Percentiles rank a stretch among this genome's conserved stretches.
Conservation (phyloP, 1,284 basidiomycete species). For the Ceratobasidium sp. region DNA sequence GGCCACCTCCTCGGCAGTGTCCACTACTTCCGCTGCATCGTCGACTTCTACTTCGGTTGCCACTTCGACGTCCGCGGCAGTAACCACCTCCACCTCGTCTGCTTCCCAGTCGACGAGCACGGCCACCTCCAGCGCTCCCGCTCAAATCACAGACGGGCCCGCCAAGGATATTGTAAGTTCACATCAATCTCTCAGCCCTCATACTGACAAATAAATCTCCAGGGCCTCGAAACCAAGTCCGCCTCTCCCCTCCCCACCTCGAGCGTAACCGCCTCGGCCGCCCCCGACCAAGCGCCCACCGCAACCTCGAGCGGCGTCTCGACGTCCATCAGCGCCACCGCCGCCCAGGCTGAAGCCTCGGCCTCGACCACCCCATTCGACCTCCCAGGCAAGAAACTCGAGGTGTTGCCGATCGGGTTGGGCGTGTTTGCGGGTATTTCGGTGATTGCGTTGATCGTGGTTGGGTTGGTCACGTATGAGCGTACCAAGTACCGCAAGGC, state of each 20-base stretch:
- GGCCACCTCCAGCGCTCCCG: too few species aligned
- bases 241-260: conserved; percentile 36
- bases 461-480: conserved; percentile 81
- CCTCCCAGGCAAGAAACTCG: conserved; percentile 72
- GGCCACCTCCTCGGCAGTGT: conserved; percentile 1
- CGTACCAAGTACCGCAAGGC: conserved; percentile 81
- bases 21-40: conserved; percentile 21
- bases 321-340: conserved; percentile 38
- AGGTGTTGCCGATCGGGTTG: conserved; percentile 79
- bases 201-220: conserved; percentile 4
- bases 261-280: conserved; percentile 40
- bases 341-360: conserved; percentile 46
- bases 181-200: background rate
- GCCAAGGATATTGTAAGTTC: conserved; percentile 22
- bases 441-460: conserved; percentile 76
- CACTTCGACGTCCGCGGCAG: conserved; percentile 25
- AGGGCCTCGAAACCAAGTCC: conserved; percentile 20
- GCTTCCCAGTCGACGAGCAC: conserved; percentile 40
- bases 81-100: conserved; percentile 39
- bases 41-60: conserved; percentile 42
- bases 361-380: conserved; percentile 56
- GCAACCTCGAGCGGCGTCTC: conserved; percentile 38
- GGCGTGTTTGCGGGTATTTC: conserved; percentile 82
- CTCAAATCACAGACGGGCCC: background rate
- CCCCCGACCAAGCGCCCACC: conserved; percentile 43